Evolutionary conservation across 352 stramenopile genomes (phyloP), one percentile per base, ranked within the genome.

Genomic region (Hyaloperonospora brassicae): DNA sequence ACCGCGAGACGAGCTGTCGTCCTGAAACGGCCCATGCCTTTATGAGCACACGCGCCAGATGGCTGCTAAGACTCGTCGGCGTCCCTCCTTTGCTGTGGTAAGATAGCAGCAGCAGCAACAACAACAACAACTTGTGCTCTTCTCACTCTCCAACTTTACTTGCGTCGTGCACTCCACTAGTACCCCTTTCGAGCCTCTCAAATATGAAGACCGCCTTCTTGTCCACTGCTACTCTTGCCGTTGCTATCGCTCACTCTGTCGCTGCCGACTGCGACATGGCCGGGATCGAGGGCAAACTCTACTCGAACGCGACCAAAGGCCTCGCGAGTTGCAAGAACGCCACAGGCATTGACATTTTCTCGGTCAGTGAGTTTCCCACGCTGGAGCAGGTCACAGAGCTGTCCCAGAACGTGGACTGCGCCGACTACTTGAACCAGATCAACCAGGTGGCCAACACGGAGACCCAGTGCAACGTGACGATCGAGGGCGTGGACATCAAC

Each of bases 401-500:
- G 2, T 49, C 43, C 4, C 11, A 49, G 43, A 49, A 49, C 25
- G 43, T 49, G 4, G 24, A 39, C 43, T 49, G 43, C 23, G 25
- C 14, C 8, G 6, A 50, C 27, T 50, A 50, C 27, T 14, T 50
- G 7, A 50, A 50, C 30, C 43, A 49, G 14, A 49, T 49, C 43
- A 49, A 49, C 43, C 43, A 25, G 25, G 25, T 35, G 43, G 43
- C 43, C 43, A 49, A 49, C n/a, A 25, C 43, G 5, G 43, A 49
- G 43, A 40, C 17, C 14, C 44, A 50, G 27, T 50, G 44, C 62
- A 50, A 39, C n/a, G 27, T 50, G 25, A 40, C 44, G n/a, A 34
- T 86, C 24, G 63, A 64, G 36, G 71, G 61, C 14, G 60, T 61
- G 1, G 47, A 53, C 2, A 64, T 77, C 27, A 66, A 63, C 36